phyloP scores from a whole-genome alignment of 192 early-diverging fungal species.

The Dimargaris verticillata region DNA sequence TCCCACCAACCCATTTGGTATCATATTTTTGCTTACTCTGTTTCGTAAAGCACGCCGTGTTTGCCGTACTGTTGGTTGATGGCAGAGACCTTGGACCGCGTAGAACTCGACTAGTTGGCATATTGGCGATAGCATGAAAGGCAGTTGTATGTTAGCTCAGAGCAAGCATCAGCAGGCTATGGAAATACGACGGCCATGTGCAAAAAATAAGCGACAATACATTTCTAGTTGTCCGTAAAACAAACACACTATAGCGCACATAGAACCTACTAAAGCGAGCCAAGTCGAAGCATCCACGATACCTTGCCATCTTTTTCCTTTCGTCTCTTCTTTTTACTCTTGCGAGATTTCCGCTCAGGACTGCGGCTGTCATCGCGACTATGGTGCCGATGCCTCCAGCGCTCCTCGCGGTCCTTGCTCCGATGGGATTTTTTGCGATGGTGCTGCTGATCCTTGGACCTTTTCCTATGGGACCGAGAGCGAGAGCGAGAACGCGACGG shows the following conservation, averaged over 20 bases:
- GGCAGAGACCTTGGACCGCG: conserved; percentile 15
- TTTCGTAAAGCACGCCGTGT: conserved; percentile 32
- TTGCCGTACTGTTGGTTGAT: conserved; percentile 25
- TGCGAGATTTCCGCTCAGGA: conserved; percentile 17
- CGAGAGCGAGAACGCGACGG: not conserved
- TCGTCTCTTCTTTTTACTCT: conserved; percentile 25
- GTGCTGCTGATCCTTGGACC: not conserved
- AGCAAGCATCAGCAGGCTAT: not conserved
- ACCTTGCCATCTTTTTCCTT: conserved; percentile 27
- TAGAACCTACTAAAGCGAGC: no score
- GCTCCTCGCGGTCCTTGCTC: not conserved
- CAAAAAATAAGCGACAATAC: not conserved
- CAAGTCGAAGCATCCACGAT: no score
- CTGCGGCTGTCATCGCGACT: conserved; percentile 1
- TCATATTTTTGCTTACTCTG: conserved; percentile 23
- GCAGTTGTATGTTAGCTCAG: not conserved
- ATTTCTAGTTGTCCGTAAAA: no score
- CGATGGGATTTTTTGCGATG: not conserved
- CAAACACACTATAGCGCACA: conserved; percentile 6
- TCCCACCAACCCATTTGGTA: not conserved
- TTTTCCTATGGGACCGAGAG: not conserved
- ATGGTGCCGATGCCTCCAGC: not conserved
- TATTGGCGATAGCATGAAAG: not conserved
- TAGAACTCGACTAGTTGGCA: conserved; percentile 26
- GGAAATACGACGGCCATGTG: not conserved